phyloP scores from a whole-genome alignment of 331 rosid genomes.

The Dryas integrifolia region DNA sequence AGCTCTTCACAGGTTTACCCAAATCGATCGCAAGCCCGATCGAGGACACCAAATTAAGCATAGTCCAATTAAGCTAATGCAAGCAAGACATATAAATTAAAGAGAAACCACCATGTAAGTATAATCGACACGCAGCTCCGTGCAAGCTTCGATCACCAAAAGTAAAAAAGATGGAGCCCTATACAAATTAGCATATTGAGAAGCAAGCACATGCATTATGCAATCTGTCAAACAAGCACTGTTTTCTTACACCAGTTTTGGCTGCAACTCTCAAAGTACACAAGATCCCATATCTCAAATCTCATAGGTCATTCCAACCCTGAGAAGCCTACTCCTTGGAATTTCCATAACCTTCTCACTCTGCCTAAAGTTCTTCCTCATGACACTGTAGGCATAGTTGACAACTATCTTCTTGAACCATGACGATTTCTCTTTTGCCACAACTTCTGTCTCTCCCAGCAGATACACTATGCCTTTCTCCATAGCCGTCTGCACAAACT shows the following conservation, averaged over 20 bases:
- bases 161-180: background rate
- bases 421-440: conserved; percentile 57
- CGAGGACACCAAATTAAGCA: too few relatives aligned
- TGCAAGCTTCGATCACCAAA: too few relatives aligned
- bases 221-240: background rate
- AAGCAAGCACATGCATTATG: background rate
- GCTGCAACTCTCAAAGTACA: too few relatives aligned
- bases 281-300: conserved; percentile 7
- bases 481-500: conserved; percentile 49
- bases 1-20: too few relatives aligned
- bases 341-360: conserved; percentile 49
- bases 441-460: conserved; percentile 69
- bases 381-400: conserved; percentile 50
- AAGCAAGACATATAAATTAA: too few relatives aligned
- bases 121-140: too few relatives aligned
- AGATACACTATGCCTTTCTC: conserved; percentile 68
- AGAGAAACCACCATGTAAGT: too few relatives aligned
- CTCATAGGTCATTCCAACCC: conserved; percentile 55
- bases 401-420: conserved; percentile 59
- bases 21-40: too few relatives aligned
- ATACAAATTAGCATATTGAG: background rate
- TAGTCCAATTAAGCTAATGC: too few relatives aligned
- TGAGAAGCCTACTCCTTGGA: conserved; percentile 58
- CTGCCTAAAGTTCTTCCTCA: conserved; percentile 69
- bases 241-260: background rate